Percentiles rank a stretch among this genome's conserved stretches.
These are phyloP conservation scores for Podospora sp. DNA, from an alignment of 495 filamentous ascomycete species.

Conservation along the genomic window DNA sequence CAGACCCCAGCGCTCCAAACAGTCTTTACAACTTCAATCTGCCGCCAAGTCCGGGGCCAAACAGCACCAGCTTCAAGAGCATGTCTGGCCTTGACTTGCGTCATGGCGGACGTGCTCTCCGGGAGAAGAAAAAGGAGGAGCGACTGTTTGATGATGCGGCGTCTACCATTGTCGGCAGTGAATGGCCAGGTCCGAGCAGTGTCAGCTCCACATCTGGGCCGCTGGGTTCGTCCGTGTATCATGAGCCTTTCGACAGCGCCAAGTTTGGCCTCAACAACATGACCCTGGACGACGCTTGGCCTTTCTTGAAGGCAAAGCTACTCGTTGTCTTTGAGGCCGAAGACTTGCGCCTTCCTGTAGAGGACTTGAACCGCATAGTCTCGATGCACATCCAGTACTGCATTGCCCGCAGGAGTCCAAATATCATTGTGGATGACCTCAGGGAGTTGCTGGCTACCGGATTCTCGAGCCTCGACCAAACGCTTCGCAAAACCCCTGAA, in stretches of 20 bases:
- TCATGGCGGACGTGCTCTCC: constrained; percentile 80
- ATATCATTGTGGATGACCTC: constrained; percentile 75
- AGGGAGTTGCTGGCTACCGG: constrained; percentile 78
- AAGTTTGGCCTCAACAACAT: constrained; percentile 78
- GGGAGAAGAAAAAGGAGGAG: constrained; percentile 88
- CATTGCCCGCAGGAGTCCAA: constrained; percentile 66
- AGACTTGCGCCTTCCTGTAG: constrained; percentile 83
- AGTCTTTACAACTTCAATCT: constrained; percentile 74
- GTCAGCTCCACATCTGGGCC: constrained; percentile 45
- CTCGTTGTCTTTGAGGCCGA: constrained; percentile 92
- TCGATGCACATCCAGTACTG: constrained; percentile 76
- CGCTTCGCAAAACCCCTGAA: constrained; percentile 72
- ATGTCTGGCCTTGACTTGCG: constrained; percentile 77
- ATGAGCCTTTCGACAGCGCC: constrained; percentile 50
- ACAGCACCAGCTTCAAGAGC: constrained; percentile 66
- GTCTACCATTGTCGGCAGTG: constrained; percentile 39
- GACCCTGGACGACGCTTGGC: constrained; percentile 91
- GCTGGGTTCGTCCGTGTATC: constrained; percentile 39
- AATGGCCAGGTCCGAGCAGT: constrained; percentile 58
- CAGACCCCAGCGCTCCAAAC: constrained; percentile 80
- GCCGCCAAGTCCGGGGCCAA: constrained; percentile 73
- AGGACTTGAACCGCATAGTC: constrained; percentile 91
- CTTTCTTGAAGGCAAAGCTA: constrained; percentile 86
- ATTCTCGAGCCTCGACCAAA: constrained; percentile 83
- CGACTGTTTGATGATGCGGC: constrained; percentile 51